Percentiles rank a stretch among this genome's conserved stretches.
Conservation (phyloP, 208 protist species). For the Leishmania gerbilli region DNA sequence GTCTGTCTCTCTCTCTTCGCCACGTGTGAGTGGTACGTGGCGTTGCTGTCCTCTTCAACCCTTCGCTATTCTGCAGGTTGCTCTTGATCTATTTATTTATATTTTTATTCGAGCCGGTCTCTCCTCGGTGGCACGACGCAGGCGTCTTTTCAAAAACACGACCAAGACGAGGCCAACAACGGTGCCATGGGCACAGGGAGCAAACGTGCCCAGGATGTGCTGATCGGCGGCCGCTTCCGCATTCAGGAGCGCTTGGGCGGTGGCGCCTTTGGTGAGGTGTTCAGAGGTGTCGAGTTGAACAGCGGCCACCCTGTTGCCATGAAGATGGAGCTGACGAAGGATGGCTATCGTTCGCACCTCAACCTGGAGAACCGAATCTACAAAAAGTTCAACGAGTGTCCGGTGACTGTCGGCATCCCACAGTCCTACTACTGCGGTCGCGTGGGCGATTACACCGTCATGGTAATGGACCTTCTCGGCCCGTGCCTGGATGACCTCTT, state of each 20-base stretch:
- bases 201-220: constrained; percentile 40
- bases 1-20: neutral
- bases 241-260: constrained; percentile 95
- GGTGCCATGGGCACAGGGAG: neutral
- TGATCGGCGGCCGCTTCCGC: constrained; percentile 91
- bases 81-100: neutral
- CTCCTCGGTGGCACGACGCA: constrained; percentile 18
- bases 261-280: constrained; percentile 99
- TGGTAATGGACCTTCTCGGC: constrained; percentile 99
- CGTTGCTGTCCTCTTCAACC: neutral
- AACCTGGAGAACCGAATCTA: constrained; percentile 83
- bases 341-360: constrained; percentile 65
- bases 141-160: neutral
- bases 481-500: constrained; percentile 99
- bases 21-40: neutral
- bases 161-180: neutral
- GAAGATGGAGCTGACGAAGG: constrained; percentile 80
- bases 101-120: neutral
- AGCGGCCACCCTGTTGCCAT: constrained; percentile 69
- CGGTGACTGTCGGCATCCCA: constrained; percentile 93
- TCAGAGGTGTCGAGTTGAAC: constrained; percentile 73
- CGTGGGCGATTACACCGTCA: constrained; percentile 97
- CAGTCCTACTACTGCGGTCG: constrained; percentile 94
- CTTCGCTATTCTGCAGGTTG: neutral
- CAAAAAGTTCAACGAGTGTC: constrained; percentile 62